Evolutionary conservation across 139 green algal genomes (phyloP).

Genomic region (Chara braunii): DNA sequence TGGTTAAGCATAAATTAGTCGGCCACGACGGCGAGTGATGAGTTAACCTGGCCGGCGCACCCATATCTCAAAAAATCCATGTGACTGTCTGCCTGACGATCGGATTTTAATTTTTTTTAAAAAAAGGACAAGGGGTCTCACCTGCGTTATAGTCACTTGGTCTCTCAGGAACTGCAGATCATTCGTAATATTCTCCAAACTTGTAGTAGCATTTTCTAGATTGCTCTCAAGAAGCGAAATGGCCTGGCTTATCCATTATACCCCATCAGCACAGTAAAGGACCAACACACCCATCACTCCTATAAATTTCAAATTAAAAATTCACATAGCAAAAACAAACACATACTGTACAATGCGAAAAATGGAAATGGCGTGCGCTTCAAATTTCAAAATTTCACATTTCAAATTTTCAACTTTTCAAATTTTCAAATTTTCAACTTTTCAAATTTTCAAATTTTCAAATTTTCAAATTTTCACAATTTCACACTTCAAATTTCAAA

Average conservation of each 20-base stretch:
- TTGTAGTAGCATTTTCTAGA: slow-evolving; percentile 2
- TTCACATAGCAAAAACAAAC: background rate
- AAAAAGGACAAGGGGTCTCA: background rate
- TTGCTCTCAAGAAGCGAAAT: slow-evolving; percentile 11
- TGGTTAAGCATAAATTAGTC: no score
- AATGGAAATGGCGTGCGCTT: background rate
- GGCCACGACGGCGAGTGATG: no score
- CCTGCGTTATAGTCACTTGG: slow-evolving; percentile 15
- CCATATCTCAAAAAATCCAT: no score
- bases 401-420: no score
- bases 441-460: no score
- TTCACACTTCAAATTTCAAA: no score
- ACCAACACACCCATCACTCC: background rate
- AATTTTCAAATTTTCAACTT: no score
- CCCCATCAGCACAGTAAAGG: background rate
- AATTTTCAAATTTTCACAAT: no score
- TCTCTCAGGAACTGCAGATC: slow-evolving; percentile 26
- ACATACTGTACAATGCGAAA: background rate
- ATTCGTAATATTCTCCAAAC: background rate
- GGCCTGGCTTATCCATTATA: background rate
- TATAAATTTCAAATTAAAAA: background rate
- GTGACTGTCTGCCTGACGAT: no score
- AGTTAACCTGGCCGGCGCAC: no score
- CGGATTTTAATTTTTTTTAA: background rate
- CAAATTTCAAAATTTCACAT: background rate